Evolutionary conservation across 768 basidiomycete genomes (phyloP).

Genomic region (Hericium alpestre): DNA sequence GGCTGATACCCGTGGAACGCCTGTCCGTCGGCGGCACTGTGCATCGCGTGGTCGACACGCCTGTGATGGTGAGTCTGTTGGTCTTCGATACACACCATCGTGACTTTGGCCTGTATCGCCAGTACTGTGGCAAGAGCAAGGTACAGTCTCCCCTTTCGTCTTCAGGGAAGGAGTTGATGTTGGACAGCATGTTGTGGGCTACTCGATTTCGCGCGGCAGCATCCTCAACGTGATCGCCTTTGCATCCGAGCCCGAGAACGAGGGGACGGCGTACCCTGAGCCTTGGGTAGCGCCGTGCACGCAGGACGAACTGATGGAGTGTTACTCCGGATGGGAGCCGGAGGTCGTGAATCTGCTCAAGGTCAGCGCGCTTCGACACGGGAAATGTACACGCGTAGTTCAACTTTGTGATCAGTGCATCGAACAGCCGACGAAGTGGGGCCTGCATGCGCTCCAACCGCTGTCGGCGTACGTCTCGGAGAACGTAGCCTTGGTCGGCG

Average conservation of each 20-base stretch:
- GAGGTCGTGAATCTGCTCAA: constrained; percentile 18
- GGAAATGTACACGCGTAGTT: not conserved
- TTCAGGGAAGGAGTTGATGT: not conserved
- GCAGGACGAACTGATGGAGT: constrained; percentile 16
- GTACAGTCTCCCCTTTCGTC: constrained; percentile 13
- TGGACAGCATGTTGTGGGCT: constrained; percentile 36
- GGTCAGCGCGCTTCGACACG: constrained; percentile 7
- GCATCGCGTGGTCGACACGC: constrained; percentile 24
- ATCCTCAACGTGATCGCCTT: constrained; percentile 37
- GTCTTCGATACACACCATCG: not conserved
- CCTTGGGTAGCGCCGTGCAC: constrained; percentile 19
- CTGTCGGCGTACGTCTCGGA: constrained; percentile 16
- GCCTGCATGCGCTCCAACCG: constrained; percentile 19
- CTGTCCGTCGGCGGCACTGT: constrained; percentile 18
- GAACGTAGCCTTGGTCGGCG: constrained; percentile 21
- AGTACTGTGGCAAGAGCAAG: constrained; percentile 42
- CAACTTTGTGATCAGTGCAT: constrained; percentile 12
- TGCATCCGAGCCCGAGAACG: constrained; percentile 26
- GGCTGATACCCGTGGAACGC: constrained; percentile 30
- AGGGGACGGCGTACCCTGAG: constrained; percentile 16
- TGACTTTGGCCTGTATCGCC: not conserved
- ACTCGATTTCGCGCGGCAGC: constrained; percentile 33
- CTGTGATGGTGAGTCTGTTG: constrained; percentile 32
- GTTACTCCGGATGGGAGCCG: constrained; percentile 21
- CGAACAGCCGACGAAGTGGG: constrained; percentile 22